Conservation (phyloP, 2,329 filamentous ascomycete genomes). For the Fusarium musae region DNA sequence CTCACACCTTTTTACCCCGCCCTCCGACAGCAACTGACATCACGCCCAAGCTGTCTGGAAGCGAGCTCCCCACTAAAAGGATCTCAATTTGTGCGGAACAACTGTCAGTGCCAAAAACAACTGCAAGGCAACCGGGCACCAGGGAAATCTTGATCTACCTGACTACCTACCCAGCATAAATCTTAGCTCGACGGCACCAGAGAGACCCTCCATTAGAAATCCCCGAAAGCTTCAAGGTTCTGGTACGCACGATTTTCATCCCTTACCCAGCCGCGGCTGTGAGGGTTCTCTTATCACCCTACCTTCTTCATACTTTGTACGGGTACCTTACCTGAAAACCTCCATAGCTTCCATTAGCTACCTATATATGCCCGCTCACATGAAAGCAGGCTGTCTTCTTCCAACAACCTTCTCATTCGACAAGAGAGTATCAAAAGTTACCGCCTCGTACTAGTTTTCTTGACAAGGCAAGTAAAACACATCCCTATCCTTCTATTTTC, state of each 20-base stretch:
- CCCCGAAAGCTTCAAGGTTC: conserved; percentile 6
- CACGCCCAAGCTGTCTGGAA: conserved; percentile 24
- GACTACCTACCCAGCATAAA: background rate
- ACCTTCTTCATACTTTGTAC: background rate
- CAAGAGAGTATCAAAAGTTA: background rate
- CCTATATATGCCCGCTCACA: background rate
- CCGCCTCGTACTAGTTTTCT: background rate
- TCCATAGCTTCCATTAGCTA: background rate
- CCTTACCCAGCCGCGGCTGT: conserved; percentile 3
- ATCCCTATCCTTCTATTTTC: background rate
- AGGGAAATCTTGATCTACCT: background rate
- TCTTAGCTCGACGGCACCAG: conserved; percentile 1
- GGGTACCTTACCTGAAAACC: background rate
- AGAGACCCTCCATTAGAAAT: background rate
- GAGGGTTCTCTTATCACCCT: background rate
- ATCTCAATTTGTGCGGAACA: background rate
- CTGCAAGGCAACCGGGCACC: conserved; percentile 7
- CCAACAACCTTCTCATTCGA: background rate
- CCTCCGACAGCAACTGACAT: conserved; percentile 20
- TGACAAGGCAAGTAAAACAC: background rate
- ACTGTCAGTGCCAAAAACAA: conserved; percentile 22
- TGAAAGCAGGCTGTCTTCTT: background rate
- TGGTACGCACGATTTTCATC: conserved; percentile 15
- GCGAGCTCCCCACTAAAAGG: conserved; percentile 32
- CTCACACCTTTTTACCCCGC: conserved; percentile 43